Evolutionary conservation across 306 rosid genomes (phyloP), one percentile per base, ranked within the genome.

Genomic region (Fagus crenata): DNA sequence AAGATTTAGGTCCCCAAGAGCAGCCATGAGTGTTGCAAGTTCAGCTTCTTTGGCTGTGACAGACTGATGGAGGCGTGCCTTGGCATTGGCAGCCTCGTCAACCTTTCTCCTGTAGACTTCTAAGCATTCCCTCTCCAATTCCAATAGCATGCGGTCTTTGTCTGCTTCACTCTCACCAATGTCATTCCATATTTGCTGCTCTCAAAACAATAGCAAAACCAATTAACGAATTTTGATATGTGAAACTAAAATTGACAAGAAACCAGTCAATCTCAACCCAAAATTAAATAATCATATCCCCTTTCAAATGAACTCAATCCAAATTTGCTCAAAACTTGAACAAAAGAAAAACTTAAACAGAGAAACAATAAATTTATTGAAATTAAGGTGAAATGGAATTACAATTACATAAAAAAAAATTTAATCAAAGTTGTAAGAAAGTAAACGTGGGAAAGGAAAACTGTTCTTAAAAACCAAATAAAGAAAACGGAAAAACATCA

Each of bases 11-110:
- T 95, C 97, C 4, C 98, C 98, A n/a, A 95, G 96, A 9, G 93
- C 77, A 84, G 97, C 98, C 78, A 87, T 73, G 51, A 95, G 90
- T 22, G 97, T 95, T 9, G 98, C 97, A 78, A 95, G 89, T 84
- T 95, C 97, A 2, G 98, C 98, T 84, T 95, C 98, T 87, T 92
- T 92, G 69, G 97, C 88, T 0, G 97, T 96, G 73, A 92, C 93
- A 0, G 91, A 89, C 73, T 95, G 98, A 84, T 95, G 96, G 78
- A 92, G 93, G 51, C 93, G 92, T 31, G 98, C 97, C 87, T 92
- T 92, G 59, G 86, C 84, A 85, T 90, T 90, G 75, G 85, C 89
- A 69, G 97, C 97, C 82, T 95, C 99, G 36, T 95, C 97, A 49
- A 95, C 97, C 84, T 84, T 90, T 78, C 96, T 87, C 83, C 92